Base-by-base conservation (phyloP, 805 yeast species). In the Candida ascalaphidarum region DNA sequence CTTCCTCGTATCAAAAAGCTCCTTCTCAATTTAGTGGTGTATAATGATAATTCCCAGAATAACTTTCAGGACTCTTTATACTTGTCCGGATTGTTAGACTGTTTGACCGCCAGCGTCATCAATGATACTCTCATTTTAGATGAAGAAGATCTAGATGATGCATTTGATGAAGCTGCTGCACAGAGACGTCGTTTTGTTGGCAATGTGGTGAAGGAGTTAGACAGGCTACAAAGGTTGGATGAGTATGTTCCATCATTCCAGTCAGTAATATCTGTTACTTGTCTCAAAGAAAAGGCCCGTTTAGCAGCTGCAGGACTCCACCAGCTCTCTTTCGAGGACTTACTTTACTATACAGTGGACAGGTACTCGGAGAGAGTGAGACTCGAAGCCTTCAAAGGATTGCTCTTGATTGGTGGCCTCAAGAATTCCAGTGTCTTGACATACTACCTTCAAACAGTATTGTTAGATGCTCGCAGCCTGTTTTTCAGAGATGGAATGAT, bases 41-140 rank as follows among this genome's bases (percentile, higher is more conserved):
- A 76, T 55, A 88, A 88, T 46, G 96, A 89, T 40, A 89, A 92
- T 47, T 65, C 82, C 13, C 79, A 71, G 40, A 89, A 89, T 48
- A 65, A 67, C 6, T 89, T 72, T 48, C 73, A 77, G 27, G 97
- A 89, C 48, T 63, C 79, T 25, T 69, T 61, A 44, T 89, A 82
- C 39, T 49, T 84, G 4, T 56, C 76, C 3, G 62, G 62, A 2
- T 52, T 89, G 37, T 65, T 88, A 5, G 51, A 58, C 15, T 59
- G 80, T 3, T 51, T 84, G 2, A 71, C 76, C 1, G 37, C 36
- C 13, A 37, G 49, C 17, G 49, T 50, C 8, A 40, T 55, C 4
- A 45, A 44, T 11, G 31, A 40, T 5, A 34, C 37, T 23, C 25
- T 28, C 9, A 37, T 10, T 17, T 15, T 18, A 6, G 30, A 28